Base-by-base conservation (phyloP, 2,329 filamentous ascomycete species). In the Paracamarosporium sp. region DNA sequence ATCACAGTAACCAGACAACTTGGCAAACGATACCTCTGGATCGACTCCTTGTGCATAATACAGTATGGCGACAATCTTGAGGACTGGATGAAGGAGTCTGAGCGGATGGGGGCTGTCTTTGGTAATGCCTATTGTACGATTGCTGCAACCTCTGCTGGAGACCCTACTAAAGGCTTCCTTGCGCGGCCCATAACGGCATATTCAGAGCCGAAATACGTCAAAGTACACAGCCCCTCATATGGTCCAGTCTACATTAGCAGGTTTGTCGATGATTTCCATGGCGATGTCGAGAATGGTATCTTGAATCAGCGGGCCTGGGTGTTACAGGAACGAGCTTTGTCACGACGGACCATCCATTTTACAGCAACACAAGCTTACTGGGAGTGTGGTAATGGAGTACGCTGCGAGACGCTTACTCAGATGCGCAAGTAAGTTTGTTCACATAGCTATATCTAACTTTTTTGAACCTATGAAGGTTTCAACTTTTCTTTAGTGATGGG, bases 41-140 rank as follows among this genome's bases (percentile, higher is more conserved):
- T 65, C 28, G 61, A 65, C 53, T 60, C 56, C 25, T 35, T 63
- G 5, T 68, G 65, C 45, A 69, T 68, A n/a, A 59, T 68, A 12
- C 63, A 68, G 56, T 68, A 15, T 59, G 66, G 57, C 13, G 55
- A 63, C 31, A 38, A 38, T 17, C 9, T 5, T 12, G 45, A 63
- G 50, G 64, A 70, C 52, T 68, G 57, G 63, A 41, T 59, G 25
- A 20, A 27, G 17, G 64, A 70, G 53, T 36, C 56, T 30, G 48
- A 33, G 7, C 43, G 36, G 2, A 69, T 69, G 62, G 59, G 58
- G 43, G 35, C 33, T 0, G 55, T 69, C 20, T 69, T 59, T 44
- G 27, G 36, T 12, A 15, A 15, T 6, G 58, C 66, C 9, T 61
- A 60, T 47, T 55, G 54, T 45, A 63, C 55, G 25, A 60, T 69